Percentiles rank a stretch among this genome's conserved stretches.
Conservation (phyloP, 1,139 yeast genomes). For the Diutina sp. region DNA sequence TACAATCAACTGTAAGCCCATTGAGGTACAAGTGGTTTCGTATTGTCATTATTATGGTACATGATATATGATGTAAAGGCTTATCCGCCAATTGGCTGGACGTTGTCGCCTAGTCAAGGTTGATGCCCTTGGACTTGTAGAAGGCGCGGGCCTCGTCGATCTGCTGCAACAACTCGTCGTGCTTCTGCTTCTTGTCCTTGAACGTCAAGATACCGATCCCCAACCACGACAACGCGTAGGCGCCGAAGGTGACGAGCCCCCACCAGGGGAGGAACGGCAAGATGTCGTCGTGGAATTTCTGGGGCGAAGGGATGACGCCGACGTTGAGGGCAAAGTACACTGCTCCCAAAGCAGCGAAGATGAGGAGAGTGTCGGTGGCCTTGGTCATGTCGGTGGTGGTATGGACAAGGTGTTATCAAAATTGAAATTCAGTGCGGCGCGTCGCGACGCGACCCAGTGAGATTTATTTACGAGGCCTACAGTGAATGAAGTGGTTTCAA, state of each 20-base stretch:
- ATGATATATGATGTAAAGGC: too few species aligned
- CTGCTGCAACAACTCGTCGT: conserved; percentile 49
- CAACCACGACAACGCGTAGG: conserved; percentile 58
- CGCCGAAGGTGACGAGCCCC: conserved; percentile 58
- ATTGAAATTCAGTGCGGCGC: neutral
- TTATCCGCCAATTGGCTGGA: too few species aligned
- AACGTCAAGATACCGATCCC: conserved; percentile 65
- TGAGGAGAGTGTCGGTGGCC: conserved; percentile 48
- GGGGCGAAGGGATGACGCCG: conserved; percentile 47
- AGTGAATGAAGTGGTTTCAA: too few species aligned
- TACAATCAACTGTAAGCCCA: too few species aligned
- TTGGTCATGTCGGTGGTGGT: conserved; percentile 40
- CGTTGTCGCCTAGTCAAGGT: conserved; percentile 21
- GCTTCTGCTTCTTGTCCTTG: conserved; percentile 62
- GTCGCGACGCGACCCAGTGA: neutral
- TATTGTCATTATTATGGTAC: too few species aligned
- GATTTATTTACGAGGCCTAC: neutral
- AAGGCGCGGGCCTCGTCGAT: conserved; percentile 56
- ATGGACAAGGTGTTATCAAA: neutral
- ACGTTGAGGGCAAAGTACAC: conserved; percentile 40
- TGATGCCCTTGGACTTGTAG: conserved; percentile 44
- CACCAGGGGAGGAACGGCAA: conserved; percentile 62
- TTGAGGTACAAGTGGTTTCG: too few species aligned
- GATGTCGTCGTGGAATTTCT: conserved; percentile 35
- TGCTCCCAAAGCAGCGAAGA: conserved; percentile 33